Conservation (phyloP, 2,329 filamentous ascomycete genomes). For the Biscogniauxia mediterranea region DNA sequence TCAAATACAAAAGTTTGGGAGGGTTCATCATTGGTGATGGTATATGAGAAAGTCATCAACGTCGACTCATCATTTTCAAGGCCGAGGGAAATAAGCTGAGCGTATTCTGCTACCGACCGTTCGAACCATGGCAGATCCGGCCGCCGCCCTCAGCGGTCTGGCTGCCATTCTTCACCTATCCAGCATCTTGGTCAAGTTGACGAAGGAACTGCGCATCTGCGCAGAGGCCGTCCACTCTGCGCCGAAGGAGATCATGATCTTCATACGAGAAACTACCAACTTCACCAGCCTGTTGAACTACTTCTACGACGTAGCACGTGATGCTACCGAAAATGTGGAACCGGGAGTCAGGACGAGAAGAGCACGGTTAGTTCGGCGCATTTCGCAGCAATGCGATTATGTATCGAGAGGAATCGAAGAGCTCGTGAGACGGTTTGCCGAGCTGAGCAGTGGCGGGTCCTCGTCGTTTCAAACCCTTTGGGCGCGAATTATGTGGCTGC, state of each 20-base stretch:
- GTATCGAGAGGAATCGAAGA: slow-evolving; percentile 11
- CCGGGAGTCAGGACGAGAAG: slow-evolving; percentile 8
- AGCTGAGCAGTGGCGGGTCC: slow-evolving; percentile 10
- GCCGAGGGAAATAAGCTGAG: background rate
- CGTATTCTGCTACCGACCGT: background rate
- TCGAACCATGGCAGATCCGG: slow-evolving; percentile 15
- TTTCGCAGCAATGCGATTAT: slow-evolving; percentile 14
- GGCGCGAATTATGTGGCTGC: slow-evolving; percentile 18
- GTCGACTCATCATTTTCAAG: background rate
- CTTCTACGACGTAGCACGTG: slow-evolving; percentile 12
- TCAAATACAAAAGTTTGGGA: background rate
- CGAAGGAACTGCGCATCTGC: slow-evolving; percentile 10
- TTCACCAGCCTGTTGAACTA: slow-evolving; percentile 14
- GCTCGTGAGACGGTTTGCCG: slow-evolving; percentile 14
- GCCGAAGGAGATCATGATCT: slow-evolving; percentile 18
- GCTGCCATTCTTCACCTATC: slow-evolving; percentile 21
- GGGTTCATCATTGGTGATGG: background rate
- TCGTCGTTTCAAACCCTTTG: slow-evolving; percentile 11
- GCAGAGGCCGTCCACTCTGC: slow-evolving; percentile 14
- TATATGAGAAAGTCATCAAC: background rate
- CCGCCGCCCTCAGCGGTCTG: slow-evolving; percentile 16
- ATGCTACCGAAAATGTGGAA: slow-evolving; percentile 4
- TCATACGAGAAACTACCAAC: slow-evolving; percentile 17
- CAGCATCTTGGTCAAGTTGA: slow-evolving; percentile 11
- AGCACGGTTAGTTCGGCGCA: slow-evolving; percentile 10